phyloP scores from a whole-genome alignment of 176 grass and related monocot genomes.

The Raddia distichophylla region DNA sequence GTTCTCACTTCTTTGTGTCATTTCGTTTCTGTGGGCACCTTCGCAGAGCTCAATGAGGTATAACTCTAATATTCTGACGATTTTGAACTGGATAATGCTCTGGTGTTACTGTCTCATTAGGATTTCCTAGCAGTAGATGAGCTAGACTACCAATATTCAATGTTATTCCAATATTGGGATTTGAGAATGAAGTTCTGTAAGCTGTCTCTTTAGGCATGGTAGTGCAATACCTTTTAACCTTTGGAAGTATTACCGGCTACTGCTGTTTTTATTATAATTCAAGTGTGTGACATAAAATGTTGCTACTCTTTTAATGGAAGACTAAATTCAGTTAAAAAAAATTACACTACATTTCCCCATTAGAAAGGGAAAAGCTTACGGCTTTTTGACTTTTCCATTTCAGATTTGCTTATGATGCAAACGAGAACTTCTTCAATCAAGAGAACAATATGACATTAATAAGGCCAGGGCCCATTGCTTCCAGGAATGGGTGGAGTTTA shows the following conservation, averaged over 20 bases:
- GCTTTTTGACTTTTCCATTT: constrained; percentile 33
- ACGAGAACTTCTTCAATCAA: constrained; percentile 79
- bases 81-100: constrained; percentile 34
- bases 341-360: not conserved
- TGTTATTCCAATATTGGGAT: constrained; percentile 9
- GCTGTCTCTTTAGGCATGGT: not conserved
- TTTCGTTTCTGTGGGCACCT: constrained; percentile 89
- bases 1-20: constrained; percentile 94
- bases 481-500: constrained; percentile 61
- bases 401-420: constrained; percentile 77
- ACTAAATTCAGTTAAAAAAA: constrained; percentile 10
- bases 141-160: not conserved
- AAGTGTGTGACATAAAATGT: not conserved
- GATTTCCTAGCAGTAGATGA: not conserved
- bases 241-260: not conserved
- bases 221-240: not conserved
- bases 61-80: constrained; percentile 15
- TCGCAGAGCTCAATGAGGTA: constrained; percentile 95
- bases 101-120: constrained; percentile 12
- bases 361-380: constrained; percentile 28
- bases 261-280: not conserved
- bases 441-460: constrained; percentile 88
- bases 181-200: not conserved
- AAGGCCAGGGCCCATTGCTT: constrained; percentile 72
- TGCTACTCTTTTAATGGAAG: not conserved